Evolutionary conservation across 2,329 filamentous ascomycete genomes (phyloP), one percentile per base, ranked within the genome.

Genomic region (Colletotrichum viniferum): DNA sequence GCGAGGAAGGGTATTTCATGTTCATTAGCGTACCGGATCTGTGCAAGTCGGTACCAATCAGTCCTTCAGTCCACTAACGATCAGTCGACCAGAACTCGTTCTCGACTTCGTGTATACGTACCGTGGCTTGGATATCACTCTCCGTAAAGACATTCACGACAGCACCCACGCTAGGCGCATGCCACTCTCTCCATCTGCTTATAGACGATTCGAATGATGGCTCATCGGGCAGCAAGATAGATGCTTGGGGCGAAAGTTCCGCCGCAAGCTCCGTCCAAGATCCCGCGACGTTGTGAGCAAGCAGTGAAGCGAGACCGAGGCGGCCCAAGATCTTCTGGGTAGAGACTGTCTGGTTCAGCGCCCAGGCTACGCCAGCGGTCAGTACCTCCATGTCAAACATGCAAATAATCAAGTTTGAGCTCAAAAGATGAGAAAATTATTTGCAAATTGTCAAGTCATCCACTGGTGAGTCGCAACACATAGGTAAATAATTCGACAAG

Each of bases 101-200:
- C 10, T 21, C 43, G 43, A 7, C 43, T n/a, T 28, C 61, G 13
- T 16, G 2, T 7, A 3, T 10, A 32, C 74, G 16, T 30, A 76
- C 74, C 7, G 70, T 71, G 3, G 48, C 66, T 34, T 69, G 48
- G n/a, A 76, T 32, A 5, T 76, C 74, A 28, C 18, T 38, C 16
- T 76, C 74, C 7, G 52, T 74, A 7, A 68, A 43, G 16, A 61
- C 70, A 16, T 71, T 69, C 6, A 76, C 74, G 7, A 76, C 71
- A 4, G 32, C 64, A 12, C 48, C 64, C 5, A 66, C 32, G 14
- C 69, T 61, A 4, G 74, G 74, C 5, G 71, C 61, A 14, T 74
- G 66, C 71, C 66, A 71, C 18, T 74, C 71, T 4, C 71, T 48
- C 71, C 71, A 74, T n/a, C 71, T 65, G 24, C 7, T 43, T 18